Evolutionary conservation across 73 alveolate genomes (phyloP).

Genomic region (Paramecium primaurelia): DNA sequence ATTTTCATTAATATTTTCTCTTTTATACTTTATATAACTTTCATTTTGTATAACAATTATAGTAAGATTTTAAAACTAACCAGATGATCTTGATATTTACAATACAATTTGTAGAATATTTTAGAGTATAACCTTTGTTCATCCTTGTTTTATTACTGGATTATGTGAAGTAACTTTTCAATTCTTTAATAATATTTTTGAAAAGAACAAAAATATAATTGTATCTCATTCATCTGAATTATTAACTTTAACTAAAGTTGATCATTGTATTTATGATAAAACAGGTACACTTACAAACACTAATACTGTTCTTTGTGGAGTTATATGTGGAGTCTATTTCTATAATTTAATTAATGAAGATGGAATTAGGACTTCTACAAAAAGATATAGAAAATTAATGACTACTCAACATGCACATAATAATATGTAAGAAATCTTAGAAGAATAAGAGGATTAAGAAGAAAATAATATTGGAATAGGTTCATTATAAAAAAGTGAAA

Average conservation of each 20-base stretch:
- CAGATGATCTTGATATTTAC: background rate
- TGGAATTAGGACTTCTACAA: background rate
- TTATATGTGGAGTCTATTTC: background rate
- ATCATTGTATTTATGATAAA: slow-evolving; percentile 39
- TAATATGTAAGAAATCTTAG: background rate
- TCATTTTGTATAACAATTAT: slow-evolving; percentile 7
- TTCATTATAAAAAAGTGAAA: background rate
- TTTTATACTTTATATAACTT: background rate
- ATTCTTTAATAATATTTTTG: background rate
- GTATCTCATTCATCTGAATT: slow-evolving; percentile 42
- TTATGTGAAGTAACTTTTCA: slow-evolving; percentile 5
- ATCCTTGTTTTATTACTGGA: slow-evolving; percentile 20
- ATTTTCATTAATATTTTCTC: background rate
- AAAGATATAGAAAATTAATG: background rate
- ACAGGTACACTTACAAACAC: slow-evolving; percentile 39
- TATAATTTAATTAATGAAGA: background rate
- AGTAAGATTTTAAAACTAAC: background rate
- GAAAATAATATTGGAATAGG: background rate
- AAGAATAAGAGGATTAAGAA: slow-evolving; percentile 30
- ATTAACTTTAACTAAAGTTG: background rate
- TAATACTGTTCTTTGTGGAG: slow-evolving; percentile 2
- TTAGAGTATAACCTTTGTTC: slow-evolving; percentile 10
- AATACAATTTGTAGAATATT: background rate
- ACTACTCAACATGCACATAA: background rate
- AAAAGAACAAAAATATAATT: background rate